Base-by-base conservation (phyloP, 495 filamentous ascomycete species). In the Penicillium steckii region DNA sequence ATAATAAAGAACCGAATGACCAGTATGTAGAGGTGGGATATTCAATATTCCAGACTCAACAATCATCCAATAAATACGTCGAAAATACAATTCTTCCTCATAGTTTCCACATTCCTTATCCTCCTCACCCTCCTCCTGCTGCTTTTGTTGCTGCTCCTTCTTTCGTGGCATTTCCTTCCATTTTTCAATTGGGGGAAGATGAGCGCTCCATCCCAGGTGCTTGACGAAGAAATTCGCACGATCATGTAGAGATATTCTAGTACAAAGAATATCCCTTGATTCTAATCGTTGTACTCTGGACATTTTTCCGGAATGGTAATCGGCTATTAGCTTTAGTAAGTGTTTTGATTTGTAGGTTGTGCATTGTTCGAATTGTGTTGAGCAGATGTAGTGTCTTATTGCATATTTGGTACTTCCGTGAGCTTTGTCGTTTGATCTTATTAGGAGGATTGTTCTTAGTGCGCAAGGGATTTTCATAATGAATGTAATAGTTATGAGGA, bases 261-360 rank as follows among this genome's bases (percentile, higher is more conserved):
- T 8, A 2, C 33, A 6, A 60, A 65, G 42, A 9, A n/a, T 32
- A 8, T 32, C 10, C n/a, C n/a, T 32, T 13, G 29, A 32, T 12
- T 9, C 1, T 32, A 1, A 4, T 2, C 4, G 0, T 13, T 32
- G 2, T 32, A 9, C 7, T 10, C 10, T 13, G 29, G 29, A 32
- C 8, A 32, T 10, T 3, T 4, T 32, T 32, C 10, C 29, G 3
- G 10, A 9, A 4, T 32, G 29, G 29, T 12, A 32, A 10, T 32
- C 2, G 29, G 29, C 4, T 32, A 32, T 13, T 32, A 32, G 29
- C 3, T 13, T 32, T 4, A 4, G 10, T 32, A 32, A 13, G 3
- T 0, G 2, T 32, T 0, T 32, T 13, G 29, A 32, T n/a, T 32
- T 13, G 29, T 32, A 8, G 1, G 29, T 32, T 9, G 29, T n/a